Evolutionary conservation across 768 basidiomycete species (phyloP), one percentile per base, ranked within the genome.

Genomic region (Amylocystis lapponica): DNA sequence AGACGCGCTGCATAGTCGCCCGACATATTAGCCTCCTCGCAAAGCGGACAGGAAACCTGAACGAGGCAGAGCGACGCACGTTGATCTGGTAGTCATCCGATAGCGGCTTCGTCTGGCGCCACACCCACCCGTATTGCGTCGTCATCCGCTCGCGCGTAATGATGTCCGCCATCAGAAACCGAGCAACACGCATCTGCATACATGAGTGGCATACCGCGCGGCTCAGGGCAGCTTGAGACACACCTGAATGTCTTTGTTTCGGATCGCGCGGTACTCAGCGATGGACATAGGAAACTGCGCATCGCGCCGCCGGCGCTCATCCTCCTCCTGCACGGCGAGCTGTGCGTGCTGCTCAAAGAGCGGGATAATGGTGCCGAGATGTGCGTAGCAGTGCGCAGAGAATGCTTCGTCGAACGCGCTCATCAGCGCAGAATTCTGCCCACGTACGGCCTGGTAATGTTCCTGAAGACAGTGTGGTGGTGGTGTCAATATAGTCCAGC

Each of bases 71-170:
- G 13, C 30, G 17, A 59, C 73, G 49, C 49, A 79, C 75, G 47
- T 73, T 67, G 23, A 55, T 53, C 27, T 63, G 54, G 51, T 68
- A 78, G 4, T 59, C 58, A 0, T 66, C 56, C 27, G 62, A 48
- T 32, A 82, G 62, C 2, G 74, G 68, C 12, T 63, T 51, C 16
- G 73, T 71, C 41, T 74, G 71, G 30, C 70, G 64, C 61, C 64
- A 76, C 0, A 69, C 66, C 81, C 80, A 83, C 1, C 64, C 60
- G 54, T 65, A 80, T 40, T 76, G 66, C 22, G 48, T 51, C 55
- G 71, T 52, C 66, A 76, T 72, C 52, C 48, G 69, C 41, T 81
- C 79, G 47, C 70, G 65, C 26, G 59, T 63, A 5, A 37, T 20
- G 8, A 41, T 37, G 25, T 58, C 42, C 16, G 45, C 10, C 14